Percentiles rank a stretch among this genome's conserved stretches.
Conservation (phyloP, 352 stramenopile genomes). For the Phytophthora pini region DNA sequence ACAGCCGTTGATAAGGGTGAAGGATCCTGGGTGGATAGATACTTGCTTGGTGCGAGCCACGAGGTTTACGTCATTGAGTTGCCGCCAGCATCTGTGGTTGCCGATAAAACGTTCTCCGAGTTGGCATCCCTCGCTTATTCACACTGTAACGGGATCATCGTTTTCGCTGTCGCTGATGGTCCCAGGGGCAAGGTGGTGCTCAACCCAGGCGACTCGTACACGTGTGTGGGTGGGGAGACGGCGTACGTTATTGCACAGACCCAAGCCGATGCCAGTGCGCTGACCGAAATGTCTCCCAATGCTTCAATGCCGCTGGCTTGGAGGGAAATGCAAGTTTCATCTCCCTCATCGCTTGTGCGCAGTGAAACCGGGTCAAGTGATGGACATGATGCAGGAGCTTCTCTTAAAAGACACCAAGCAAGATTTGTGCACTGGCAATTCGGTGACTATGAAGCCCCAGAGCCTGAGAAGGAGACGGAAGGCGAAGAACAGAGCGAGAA, state of each 20-base stretch:
- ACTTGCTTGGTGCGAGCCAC: conserved; percentile 76
- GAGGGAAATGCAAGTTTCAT: conserved; percentile 40
- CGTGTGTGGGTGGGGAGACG: conserved; percentile 66
- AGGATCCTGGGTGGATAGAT: conserved; percentile 74
- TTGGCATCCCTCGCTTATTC: conserved; percentile 80
- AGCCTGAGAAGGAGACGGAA: conserved; percentile 38
- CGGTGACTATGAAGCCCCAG: conserved; percentile 30
- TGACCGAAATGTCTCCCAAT: conserved; percentile 38
- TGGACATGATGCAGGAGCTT: conserved; percentile 3
- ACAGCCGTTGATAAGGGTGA: conserved; percentile 36
- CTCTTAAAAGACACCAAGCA: conserved; percentile 37
- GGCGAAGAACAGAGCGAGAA: conserved; percentile 23
- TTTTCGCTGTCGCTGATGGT: conserved; percentile 67
- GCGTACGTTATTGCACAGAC: conserved; percentile 81
- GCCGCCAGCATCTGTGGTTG: conserved; percentile 56
- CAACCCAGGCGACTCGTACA: conserved; percentile 83
- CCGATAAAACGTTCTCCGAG: conserved; percentile 80
- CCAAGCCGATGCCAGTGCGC: conserved; percentile 40
- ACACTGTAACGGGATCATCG: conserved; percentile 76
- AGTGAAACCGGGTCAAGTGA: conserved; percentile 34
- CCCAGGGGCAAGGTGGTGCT: conserved; percentile 63
- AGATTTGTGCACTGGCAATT: conserved; percentile 39
- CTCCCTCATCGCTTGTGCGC: conserved; percentile 36
- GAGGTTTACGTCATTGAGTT: conserved; percentile 83
- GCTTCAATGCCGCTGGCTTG: conserved; percentile 40